Evolutionary conservation across 225 moss, liverwort and hornwort species (phyloP), one percentile per base, ranked within the genome.

Genomic region (Ulota crispa): DNA sequence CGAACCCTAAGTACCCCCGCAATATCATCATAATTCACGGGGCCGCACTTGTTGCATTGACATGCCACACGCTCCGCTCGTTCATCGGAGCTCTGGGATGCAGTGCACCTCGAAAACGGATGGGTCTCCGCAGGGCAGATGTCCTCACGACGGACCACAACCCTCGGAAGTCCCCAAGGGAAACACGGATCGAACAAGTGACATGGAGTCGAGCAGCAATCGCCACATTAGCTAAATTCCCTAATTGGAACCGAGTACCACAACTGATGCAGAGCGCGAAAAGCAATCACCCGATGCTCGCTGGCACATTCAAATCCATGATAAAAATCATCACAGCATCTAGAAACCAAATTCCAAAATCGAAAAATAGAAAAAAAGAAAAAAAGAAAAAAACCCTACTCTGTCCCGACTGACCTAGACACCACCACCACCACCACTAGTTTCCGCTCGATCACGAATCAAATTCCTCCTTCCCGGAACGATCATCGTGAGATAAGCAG

Each of bases 341-440:
- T 34, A 34, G 34, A 34, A 34, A 34, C 34, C 0, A 34, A 34
- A 34, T 4, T 34, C 4, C 34, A 2, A 32, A 32, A 2, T 32
- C 2, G 4, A 32, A 32, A 32, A 32, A 32, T 4, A 4, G 4
- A 2, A 32, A 32, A 32, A 32, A n/a, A n/a, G n/a, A n/a, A 70
- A 77, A 78, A 84, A 52, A 54, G 2, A 7, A 72, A 71, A 70
- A 78, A 83, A 84, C 80, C 83, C 80, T 80, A 80, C 75, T 54
- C 80, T 75, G 73, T 63, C 42, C 53, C 52, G 39, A 13, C 24
- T 59, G 75, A 73, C 84, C 79, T 84, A 75, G 84, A 72, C 41
- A 74, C 3, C 31, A 31, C 3, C 21, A 31, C 28, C 30, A 1
- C 30, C 6, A 42, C 10, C 7, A 62, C 71, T 78, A 78, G 55